phyloP scores from a whole-genome alignment of 345 rosid genomes.

The Ceriops tagal region DNA sequence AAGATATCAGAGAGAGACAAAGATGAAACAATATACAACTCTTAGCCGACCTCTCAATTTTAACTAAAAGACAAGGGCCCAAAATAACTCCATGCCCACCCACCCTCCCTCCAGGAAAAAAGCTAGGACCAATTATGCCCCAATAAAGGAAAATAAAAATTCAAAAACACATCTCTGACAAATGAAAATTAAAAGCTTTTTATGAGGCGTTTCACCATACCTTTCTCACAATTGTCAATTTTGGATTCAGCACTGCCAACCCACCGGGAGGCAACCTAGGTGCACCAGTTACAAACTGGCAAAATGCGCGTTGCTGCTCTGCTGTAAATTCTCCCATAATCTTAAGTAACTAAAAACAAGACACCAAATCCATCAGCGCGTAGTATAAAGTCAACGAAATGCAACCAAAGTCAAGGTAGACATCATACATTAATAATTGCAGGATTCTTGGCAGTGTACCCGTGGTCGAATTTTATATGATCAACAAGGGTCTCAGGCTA shows the following conservation, averaged over 20 bases:
- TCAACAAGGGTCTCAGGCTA: constrained; percentile 88
- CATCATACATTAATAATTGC: constrained; percentile 66
- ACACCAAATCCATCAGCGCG: not conserved
- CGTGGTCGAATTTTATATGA: constrained; percentile 98
- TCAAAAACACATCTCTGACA: not conserved
- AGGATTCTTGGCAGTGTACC: constrained; percentile 93
- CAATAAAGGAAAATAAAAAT: not conserved
- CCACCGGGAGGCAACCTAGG: constrained; percentile 99
- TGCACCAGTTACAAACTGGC: constrained; percentile 98
- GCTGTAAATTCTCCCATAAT: constrained; percentile 97
- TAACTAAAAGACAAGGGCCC: not conserved
- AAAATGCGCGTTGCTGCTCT: constrained; percentile 93
- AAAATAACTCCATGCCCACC: not conserved
- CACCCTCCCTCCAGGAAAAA: no score
- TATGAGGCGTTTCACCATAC: constrained; percentile 27
- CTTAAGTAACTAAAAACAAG: constrained; percentile 63
- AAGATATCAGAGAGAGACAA: no score
- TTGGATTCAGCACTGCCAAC: constrained; percentile 87
- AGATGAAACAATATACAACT: no score
- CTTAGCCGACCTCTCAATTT: no score
- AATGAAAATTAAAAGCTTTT: not conserved
- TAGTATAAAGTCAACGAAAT: not conserved
- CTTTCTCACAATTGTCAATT: constrained; percentile 97
- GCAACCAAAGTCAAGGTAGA: not conserved
- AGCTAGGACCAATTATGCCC: not conserved